Conservation (phyloP, 108 stramenopile genomes). For the Cyclotella atomus region DNA sequence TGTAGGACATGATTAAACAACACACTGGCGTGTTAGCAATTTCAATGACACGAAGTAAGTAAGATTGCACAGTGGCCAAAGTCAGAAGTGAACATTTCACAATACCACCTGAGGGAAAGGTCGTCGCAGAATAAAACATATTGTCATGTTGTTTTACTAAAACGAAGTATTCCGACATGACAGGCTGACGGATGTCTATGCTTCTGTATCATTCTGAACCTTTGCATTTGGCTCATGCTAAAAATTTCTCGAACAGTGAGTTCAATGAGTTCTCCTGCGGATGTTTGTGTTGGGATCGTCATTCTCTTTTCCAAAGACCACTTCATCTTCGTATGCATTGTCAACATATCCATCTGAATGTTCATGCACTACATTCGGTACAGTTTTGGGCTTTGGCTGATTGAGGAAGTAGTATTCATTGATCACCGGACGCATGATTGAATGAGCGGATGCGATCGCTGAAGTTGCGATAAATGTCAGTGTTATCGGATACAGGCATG, state of each 20-base stretch:
- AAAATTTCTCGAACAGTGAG: neutral
- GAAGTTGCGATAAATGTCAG: neutral
- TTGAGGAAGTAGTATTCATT: conserved; percentile 28
- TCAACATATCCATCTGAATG: conserved; percentile 26
- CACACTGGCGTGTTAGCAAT: too few relatives aligned
- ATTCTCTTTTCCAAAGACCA: conserved; percentile 5
- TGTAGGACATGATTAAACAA: neutral
- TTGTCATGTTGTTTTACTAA: too few relatives aligned
- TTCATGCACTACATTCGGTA: neutral
- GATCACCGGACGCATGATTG: conserved; percentile 22
- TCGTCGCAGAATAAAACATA: too few relatives aligned
- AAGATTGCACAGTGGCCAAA: too few relatives aligned
- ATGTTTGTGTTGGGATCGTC: neutral
- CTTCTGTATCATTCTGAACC: neutral
- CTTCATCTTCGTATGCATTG: conserved; percentile 10
- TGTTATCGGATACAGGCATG: conserved; percentile 4
- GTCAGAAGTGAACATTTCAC: too few relatives aligned
- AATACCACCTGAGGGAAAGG: too few relatives aligned
- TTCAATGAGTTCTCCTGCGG: neutral
- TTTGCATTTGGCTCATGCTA: neutral
- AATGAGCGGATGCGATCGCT: conserved; percentile 10
- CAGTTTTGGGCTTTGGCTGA: neutral
- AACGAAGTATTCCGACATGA: too few relatives aligned
- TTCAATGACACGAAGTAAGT: too few relatives aligned
- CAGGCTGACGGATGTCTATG: too few relatives aligned